phyloP scores from a whole-genome alignment of 2,329 filamentous ascomycete species.

The Botrytis squamosa region DNA sequence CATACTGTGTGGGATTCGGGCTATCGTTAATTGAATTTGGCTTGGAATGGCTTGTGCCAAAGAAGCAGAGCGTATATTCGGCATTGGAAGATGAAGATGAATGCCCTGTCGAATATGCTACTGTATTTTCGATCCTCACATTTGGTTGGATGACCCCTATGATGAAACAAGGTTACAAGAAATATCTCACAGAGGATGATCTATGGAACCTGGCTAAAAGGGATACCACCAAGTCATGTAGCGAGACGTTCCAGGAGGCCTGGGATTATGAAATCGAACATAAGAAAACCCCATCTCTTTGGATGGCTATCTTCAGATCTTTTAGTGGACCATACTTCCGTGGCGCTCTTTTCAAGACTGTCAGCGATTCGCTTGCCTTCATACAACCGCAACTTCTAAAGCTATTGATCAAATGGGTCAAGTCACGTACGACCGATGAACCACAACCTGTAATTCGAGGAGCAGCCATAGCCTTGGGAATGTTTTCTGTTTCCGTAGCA shows the following conservation, averaged over 20 bases:
- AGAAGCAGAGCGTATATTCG: slow-evolving; percentile 67
- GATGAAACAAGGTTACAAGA: slow-evolving; percentile 92
- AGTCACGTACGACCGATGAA: slow-evolving; percentile 63
- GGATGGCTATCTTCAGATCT: slow-evolving; percentile 78
- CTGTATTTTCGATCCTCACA: slow-evolving; percentile 87
- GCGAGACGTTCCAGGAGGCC: slow-evolving; percentile 65
- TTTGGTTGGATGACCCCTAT: slow-evolving; percentile 99
- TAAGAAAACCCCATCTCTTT: slow-evolving; percentile 72
- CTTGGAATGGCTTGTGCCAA: slow-evolving; percentile 68
- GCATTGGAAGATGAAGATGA: slow-evolving; percentile 67
- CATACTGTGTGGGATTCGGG: slow-evolving; percentile 59
- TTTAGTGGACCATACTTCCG: slow-evolving; percentile 83
- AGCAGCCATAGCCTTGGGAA: slow-evolving; percentile 81
- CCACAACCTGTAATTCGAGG: slow-evolving; percentile 81
- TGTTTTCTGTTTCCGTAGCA: slow-evolving; percentile 83
- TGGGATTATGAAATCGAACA: slow-evolving; percentile 76
- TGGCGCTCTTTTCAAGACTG: slow-evolving; percentile 82
- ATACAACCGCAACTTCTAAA: slow-evolving; percentile 87
- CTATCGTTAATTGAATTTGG: slow-evolving; percentile 60
- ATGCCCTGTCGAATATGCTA: slow-evolving; percentile 79
- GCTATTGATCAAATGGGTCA: slow-evolving; percentile 78
- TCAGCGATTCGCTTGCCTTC: slow-evolving; percentile 84
- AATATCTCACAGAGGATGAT: slow-evolving; percentile 90
- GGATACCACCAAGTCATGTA: slow-evolving; percentile 76
- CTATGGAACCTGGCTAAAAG: slow-evolving; percentile 84